Percentiles rank a stretch among this genome's conserved stretches.
Evolutionary conservation across 1,284 basidiomycete genomes (phyloP).

Genomic region (Ceratobasidium sp.): DNA sequence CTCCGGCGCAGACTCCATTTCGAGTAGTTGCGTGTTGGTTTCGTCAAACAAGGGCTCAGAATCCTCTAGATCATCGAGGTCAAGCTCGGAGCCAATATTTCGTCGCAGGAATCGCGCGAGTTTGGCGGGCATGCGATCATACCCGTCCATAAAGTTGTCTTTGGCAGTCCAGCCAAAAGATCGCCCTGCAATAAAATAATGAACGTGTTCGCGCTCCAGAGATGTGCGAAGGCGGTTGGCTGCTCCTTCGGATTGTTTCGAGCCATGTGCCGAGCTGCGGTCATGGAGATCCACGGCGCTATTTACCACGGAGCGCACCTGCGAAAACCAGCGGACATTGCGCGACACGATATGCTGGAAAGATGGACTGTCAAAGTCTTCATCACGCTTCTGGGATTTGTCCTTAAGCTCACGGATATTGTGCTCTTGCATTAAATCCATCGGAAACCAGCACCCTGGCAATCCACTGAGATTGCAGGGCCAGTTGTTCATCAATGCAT

Average conservation of each 20-base stretch:
- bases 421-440: slow-evolving; percentile 20
- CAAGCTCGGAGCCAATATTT: not conserved
- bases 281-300: not conserved
- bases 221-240: not conserved
- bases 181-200: not conserved
- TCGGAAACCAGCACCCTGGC: not conserved
- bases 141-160: not conserved
- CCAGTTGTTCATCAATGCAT: slow-evolving; percentile 9
- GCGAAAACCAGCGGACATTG: not conserved
- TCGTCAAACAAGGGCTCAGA: too few species aligned
- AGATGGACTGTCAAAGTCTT: not conserved
- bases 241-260: not conserved
- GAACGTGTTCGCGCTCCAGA: not conserved
- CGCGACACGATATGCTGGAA: not conserved
- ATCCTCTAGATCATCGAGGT: too few species aligned
- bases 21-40: too few species aligned
- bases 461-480: not conserved
- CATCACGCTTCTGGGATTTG: not conserved
- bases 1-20: not conserved
- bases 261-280: not conserved
- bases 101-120: not conserved
- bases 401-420: not conserved
- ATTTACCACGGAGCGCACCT: not conserved
- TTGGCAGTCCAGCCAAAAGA: not conserved
- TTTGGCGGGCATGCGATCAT: not conserved